phyloP scores from a whole-genome alignment of 441 rosid species.

The Populus trichocarpa region DNA sequence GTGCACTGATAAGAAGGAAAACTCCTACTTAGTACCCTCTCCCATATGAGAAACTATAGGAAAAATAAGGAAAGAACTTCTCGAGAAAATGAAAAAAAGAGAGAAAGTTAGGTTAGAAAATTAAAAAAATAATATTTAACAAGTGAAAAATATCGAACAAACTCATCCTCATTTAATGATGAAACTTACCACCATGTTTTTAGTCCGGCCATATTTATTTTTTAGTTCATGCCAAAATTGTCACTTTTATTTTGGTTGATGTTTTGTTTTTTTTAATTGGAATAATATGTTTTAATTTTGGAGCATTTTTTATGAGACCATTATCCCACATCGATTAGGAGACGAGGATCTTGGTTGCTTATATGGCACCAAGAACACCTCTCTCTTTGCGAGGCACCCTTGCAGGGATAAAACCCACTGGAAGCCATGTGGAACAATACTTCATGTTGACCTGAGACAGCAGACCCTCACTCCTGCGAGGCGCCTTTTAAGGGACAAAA shows the following conservation, averaged over 20 bases:
- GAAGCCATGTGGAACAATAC: no score
- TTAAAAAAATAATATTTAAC: background rate
- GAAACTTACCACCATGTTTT: background rate
- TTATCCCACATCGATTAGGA: rapidly evolving
- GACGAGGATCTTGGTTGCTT: rapidly evolving
- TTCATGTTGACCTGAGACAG: no score
- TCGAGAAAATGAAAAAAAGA: background rate
- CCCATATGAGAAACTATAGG: background rate
- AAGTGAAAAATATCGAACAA: background rate
- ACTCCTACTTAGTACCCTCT: background rate
- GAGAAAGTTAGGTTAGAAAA: background rate
- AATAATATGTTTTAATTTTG: no score
- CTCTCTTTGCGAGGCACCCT: no score
- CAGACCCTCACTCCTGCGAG: no score
- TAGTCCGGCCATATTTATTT: background rate
- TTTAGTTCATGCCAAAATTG: background rate
- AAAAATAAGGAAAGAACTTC: background rate
- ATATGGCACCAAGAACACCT: no score
- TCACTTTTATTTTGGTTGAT: no score
- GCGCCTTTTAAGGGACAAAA: no score
- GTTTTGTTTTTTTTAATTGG: no score
- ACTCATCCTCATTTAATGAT: background rate
- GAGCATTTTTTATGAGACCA: no score
- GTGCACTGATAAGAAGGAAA: background rate
- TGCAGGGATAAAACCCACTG: no score